phyloP scores from a whole-genome alignment of 1,284 basidiomycete genomes.

The Ceratobasidium sp. region DNA sequence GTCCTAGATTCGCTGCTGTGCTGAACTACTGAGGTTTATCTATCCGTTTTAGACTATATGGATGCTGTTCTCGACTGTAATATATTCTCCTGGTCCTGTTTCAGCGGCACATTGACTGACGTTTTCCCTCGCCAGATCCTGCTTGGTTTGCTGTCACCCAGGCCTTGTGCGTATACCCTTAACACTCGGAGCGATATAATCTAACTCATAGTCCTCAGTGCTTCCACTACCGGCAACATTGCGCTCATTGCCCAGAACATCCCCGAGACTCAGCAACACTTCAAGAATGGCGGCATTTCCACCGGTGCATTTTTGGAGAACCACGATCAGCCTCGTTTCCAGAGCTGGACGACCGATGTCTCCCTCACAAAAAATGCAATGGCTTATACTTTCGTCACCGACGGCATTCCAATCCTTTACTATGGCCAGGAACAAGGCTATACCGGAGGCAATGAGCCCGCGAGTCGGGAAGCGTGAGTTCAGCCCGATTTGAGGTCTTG shows the following conservation, averaged over 20 bases:
- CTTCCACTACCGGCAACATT: slow-evolving; percentile 53
- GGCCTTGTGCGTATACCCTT: slow-evolving; percentile 17
- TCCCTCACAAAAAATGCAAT: slow-evolving; percentile 58
- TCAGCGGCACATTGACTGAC: slow-evolving; percentile 54
- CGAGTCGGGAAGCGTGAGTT: slow-evolving; percentile 71
- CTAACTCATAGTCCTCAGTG: slow-evolving; percentile 22
- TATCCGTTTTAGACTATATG: slow-evolving; percentile 55
- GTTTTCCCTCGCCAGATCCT: slow-evolving; percentile 51
- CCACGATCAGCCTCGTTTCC: slow-evolving; percentile 58
- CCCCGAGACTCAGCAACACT: slow-evolving; percentile 50
- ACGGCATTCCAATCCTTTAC: slow-evolving; percentile 67
- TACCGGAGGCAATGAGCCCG: slow-evolving; percentile 60
- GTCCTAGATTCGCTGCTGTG: slow-evolving; percentile 10
- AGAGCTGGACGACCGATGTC: slow-evolving; percentile 50
- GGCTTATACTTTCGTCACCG: slow-evolving; percentile 58
- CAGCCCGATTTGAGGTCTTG: neutral
- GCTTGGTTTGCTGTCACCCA: slow-evolving; percentile 38
- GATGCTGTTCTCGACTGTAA: slow-evolving; percentile 64
- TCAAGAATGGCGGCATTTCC: slow-evolving; percentile 52
- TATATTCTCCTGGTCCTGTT: slow-evolving; percentile 55
- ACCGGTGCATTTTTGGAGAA: slow-evolving; percentile 61
- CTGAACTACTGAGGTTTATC: slow-evolving; percentile 45
- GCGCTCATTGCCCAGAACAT: slow-evolving; percentile 54
- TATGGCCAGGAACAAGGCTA: slow-evolving; percentile 67
- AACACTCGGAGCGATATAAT: no score